Conservation (phyloP, 2,329 filamentous ascomycete genomes). For the Sporothrix schenckii region DNA sequence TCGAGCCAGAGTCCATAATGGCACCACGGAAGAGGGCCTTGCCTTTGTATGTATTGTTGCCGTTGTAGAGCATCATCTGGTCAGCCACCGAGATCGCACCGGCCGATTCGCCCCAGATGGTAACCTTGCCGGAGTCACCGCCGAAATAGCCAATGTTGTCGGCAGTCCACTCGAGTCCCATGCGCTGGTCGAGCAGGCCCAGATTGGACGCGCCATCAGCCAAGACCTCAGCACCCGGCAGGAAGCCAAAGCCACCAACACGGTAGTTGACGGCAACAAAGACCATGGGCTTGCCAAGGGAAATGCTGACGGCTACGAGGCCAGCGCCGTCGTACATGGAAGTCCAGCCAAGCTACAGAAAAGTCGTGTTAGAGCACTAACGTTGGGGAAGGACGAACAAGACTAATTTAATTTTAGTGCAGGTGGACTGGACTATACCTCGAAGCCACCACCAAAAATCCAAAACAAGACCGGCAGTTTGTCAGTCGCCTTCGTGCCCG, state of each 20-base stretch:
- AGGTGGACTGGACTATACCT: slow-evolving; percentile 40
- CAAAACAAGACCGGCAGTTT: slow-evolving; percentile 70
- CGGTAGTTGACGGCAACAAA: slow-evolving; percentile 81
- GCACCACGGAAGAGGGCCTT: slow-evolving; percentile 72
- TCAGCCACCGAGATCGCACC: slow-evolving; percentile 74
- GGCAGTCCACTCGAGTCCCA: slow-evolving; percentile 74
- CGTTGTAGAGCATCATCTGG: slow-evolving; percentile 71
- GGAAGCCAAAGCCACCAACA: slow-evolving; percentile 72
- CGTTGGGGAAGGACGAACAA: no score
- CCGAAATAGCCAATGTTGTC: slow-evolving; percentile 79
- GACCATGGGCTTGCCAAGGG: slow-evolving; percentile 65
- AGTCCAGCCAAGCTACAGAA: slow-evolving; percentile 49
- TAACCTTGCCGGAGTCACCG: slow-evolving; percentile 75
- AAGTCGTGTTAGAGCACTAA: not conserved
- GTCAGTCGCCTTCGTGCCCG: slow-evolving; percentile 55
- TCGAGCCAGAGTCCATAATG: slow-evolving; percentile 75
- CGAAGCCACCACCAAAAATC: slow-evolving; percentile 71
- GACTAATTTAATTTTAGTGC: not conserved
- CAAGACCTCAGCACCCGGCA: slow-evolving; percentile 69
- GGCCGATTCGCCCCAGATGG: slow-evolving; percentile 76
- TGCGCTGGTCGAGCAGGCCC: slow-evolving; percentile 71
- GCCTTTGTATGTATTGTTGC: slow-evolving; percentile 73
- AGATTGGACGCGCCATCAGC: slow-evolving; percentile 68
- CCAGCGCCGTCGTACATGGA: slow-evolving; percentile 57
- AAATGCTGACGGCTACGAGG: slow-evolving; percentile 52